Conservation (phyloP, 1,284 basidiomycete genomes). For the Lignosus rhinocerotis region DNA sequence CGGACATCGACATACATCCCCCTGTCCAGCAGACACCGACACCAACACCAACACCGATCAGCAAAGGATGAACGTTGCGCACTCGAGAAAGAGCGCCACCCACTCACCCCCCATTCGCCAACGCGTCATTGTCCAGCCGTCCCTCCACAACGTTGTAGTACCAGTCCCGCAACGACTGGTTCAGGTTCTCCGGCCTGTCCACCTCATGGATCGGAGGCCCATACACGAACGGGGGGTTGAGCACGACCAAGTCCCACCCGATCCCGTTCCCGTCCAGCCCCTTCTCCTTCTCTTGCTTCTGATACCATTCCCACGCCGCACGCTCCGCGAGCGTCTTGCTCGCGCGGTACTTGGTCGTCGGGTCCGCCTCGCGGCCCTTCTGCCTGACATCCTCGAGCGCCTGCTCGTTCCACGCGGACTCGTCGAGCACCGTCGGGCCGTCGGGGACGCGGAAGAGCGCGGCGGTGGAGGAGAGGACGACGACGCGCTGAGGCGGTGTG, state of each 20-base stretch:
- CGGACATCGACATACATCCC: conserved; percentile 57
- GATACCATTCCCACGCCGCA: conserved; percentile 58
- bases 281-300: conserved; percentile 32
- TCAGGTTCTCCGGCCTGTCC: conserved; percentile 44
- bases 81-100: neutral
- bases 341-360: conserved; percentile 50
- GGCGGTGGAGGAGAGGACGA: conserved; percentile 63
- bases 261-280: conserved; percentile 41
- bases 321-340: conserved; percentile 74
- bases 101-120: conserved; percentile 23
- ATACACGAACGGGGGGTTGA: conserved; percentile 58
- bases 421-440: conserved; percentile 34
- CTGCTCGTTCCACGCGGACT: conserved; percentile 67
- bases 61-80: neutral
- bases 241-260: conserved; percentile 53
- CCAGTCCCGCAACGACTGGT: conserved; percentile 46
- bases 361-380: conserved; percentile 48
- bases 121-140: conserved; percentile 18
- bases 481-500: conserved; percentile 58
- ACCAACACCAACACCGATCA: conserved; percentile 3
- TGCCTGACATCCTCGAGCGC: conserved; percentile 50
- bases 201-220: conserved; percentile 54
- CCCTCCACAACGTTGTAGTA: conserved; percentile 37
- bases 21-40: conserved; percentile 14
- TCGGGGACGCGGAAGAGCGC: conserved; percentile 40